phyloP scores from a whole-genome alignment of 805 yeast genomes.

The Candida xiaguanensis region DNA sequence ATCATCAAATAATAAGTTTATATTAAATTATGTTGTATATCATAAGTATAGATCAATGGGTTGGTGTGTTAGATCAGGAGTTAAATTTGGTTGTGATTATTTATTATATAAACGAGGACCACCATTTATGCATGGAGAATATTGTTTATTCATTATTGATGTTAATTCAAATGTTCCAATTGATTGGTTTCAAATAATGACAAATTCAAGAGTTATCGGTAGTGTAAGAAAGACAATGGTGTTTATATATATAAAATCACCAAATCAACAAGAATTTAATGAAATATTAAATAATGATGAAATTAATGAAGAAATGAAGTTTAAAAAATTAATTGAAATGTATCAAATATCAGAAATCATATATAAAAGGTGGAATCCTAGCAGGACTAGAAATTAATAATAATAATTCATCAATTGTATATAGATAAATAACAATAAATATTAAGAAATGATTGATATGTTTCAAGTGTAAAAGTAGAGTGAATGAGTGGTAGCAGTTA shows the following conservation, averaged over 20 bases:
- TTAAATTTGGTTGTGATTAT: slow-evolving; percentile 88
- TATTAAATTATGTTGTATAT: slow-evolving; percentile 65
- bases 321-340: slow-evolving; percentile 30
- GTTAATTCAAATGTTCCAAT: slow-evolving; percentile 35
- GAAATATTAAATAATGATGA: slow-evolving; percentile 15
- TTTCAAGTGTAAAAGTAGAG: too few species aligned
- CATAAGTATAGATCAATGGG: slow-evolving; percentile 86
- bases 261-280: slow-evolving; percentile 33
- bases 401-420: background rate
- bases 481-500: too few species aligned
- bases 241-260: slow-evolving; percentile 60
- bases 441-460: too few species aligned
- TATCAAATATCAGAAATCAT: slow-evolving; percentile 62
- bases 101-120: slow-evolving; percentile 88
- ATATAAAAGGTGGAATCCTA: slow-evolving; percentile 82
- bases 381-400: slow-evolving; percentile 68
- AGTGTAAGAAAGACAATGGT: slow-evolving; percentile 81
- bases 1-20: slow-evolving; percentile 33
- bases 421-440: too few species aligned
- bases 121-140: slow-evolving; percentile 92
- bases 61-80: slow-evolving; percentile 92
- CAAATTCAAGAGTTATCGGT: slow-evolving; percentile 75
- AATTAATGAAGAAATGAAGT: slow-evolving; percentile 15
- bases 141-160: slow-evolving; percentile 55
- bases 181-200: slow-evolving; percentile 57